phyloP scores from a whole-genome alignment of 805 yeast genomes.

The Lachancea thermotolerans region DNA sequence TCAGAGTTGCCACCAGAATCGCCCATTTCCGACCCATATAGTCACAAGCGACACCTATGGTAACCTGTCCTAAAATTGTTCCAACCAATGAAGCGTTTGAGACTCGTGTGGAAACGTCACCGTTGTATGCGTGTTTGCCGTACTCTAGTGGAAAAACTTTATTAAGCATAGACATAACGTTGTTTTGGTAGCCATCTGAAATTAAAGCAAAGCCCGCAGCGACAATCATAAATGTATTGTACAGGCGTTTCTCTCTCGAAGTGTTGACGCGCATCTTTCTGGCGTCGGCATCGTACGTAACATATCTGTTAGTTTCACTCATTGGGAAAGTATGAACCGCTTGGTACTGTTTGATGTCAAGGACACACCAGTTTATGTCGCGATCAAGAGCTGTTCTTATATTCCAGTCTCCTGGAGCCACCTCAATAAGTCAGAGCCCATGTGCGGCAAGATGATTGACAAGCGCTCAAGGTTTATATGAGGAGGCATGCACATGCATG shows the following conservation, averaged over 20 bases:
- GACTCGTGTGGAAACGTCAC: conserved; percentile 52
- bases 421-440: too few species aligned
- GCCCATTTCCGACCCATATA: conserved; percentile 65
- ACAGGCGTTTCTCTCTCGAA: conserved; percentile 6
- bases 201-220: conserved; percentile 65
- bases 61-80: conserved; percentile 64
- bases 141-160: conserved; percentile 43
- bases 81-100: conserved; percentile 66
- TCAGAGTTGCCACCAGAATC: conserved; percentile 54
- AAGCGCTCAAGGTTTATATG: too few species aligned
- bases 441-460: too few species aligned
- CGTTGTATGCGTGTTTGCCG: conserved; percentile 32
- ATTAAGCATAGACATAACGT: conserved; percentile 65
- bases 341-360: too few species aligned
- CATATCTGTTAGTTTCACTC: too few species aligned
- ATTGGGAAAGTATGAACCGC: too few species aligned
- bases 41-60: conserved; percentile 57
- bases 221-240: conserved; percentile 12
- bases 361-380: too few species aligned
- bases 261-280: conserved; percentile 2
- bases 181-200: conserved; percentile 74
- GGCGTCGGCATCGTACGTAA: background rate
- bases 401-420: too few species aligned
- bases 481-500: too few species aligned
- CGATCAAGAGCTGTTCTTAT: too few species aligned